Evolutionary conservation across 2,329 filamentous ascomycete species (phyloP), one percentile per base, ranked within the genome.

Genomic region (Colletotrichum sp.): DNA sequence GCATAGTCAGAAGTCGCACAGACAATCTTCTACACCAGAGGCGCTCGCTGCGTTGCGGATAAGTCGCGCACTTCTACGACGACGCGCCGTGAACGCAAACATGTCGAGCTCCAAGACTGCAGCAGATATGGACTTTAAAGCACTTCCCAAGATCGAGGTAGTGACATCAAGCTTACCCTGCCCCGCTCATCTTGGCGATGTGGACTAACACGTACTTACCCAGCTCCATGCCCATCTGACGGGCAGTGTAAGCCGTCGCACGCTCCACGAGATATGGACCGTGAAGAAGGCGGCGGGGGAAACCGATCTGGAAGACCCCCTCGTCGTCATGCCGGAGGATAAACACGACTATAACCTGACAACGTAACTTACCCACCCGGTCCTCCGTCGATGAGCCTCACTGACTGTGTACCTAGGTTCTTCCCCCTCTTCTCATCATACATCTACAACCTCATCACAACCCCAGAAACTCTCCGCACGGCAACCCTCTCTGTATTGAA

Each of bases 171-270:
- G 60, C 18, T 39, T 16, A 21, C 32, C 1, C n/a, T 26, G 5
- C 34, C n/a, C 21, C 34, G 28, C 9, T 21, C 62, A 28, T 24
- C 24, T 8, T 64, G 44, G n/a, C 6, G n/a, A 21, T 52, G 6
- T 32, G 63, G 24, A 26, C 24, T 66, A 52, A 77, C 72, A 55
- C 13, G 55, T 76, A 65, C 39, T 57, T 32, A 44, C 13, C 30
- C 63, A 96, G 93, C 90, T 96, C 69, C 95, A 97, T 80, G 95
- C 95, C 77, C 95, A 97, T 84, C 89, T 97, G 60, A 95, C 92
- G 55, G 95, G 95, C 69, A 95, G 93, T 83, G 95, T 97, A 82
- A 93, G 91, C 81, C 91, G 93, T 36, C 86, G 91, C 80, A 93
- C 91, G 76, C 90, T 97, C 3, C 94, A 95, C 81, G 90, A 95